These are phyloP conservation scores for Picea sitchensis DNA, from an alignment of 75 land plant species.

Conservation along the genomic window DNA sequence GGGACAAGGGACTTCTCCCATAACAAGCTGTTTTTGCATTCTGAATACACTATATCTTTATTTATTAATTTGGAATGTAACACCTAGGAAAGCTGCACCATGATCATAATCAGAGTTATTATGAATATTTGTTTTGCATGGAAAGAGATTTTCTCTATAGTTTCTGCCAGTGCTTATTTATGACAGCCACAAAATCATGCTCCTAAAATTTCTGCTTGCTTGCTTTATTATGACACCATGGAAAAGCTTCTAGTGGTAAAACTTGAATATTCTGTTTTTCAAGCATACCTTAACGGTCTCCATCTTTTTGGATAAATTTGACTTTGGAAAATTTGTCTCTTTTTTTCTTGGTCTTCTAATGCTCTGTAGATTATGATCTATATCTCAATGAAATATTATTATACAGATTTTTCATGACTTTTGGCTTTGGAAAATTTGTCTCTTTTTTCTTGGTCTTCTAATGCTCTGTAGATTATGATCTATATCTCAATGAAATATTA, in stretches of 20 bases:
- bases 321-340: neutral
- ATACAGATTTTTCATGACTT: neutral
- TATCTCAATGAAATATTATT: too few relatives aligned
- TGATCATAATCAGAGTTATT: neutral
- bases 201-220: neutral
- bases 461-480: neutral
- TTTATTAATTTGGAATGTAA: neutral
- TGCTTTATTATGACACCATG: neutral
- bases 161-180: neutral
- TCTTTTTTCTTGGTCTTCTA: neutral
- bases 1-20: neutral
- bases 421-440: neutral
- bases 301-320: neutral
- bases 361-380: neutral
- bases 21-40: neutral
- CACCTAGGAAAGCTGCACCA: neutral
- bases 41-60: neutral
- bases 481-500: neutral
- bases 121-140: neutral
- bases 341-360: neutral
- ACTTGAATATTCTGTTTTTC: neutral
- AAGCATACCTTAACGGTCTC: neutral
- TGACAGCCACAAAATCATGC: neutral
- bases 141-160: neutral
- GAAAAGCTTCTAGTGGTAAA: neutral